phyloP scores from a whole-genome alignment of 192 early-diverging fungal species.

The Podila epigama region DNA sequence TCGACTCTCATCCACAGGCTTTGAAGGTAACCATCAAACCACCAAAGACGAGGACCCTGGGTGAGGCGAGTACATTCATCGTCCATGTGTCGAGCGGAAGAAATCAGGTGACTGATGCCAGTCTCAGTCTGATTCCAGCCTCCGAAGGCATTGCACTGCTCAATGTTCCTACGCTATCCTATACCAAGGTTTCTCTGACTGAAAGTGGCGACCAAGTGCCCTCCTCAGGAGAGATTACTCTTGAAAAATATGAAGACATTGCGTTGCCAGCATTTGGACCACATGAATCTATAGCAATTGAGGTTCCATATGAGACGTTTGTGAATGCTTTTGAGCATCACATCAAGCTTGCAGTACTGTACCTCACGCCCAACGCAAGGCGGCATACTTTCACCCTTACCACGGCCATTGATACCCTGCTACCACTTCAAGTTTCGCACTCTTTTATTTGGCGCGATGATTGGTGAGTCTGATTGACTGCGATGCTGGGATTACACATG shows the following conservation, averaged over 20 bases:
- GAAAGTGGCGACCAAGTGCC: neutral
- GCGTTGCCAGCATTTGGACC: slow-evolving; percentile 32
- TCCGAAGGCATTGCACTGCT: slow-evolving; percentile 34
- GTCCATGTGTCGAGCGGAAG: slow-evolving; percentile 43
- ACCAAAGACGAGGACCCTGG: slow-evolving; percentile 41
- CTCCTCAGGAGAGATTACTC: slow-evolving; percentile 7
- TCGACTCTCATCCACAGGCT: slow-evolving; percentile 54
- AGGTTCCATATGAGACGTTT: slow-evolving; percentile 27
- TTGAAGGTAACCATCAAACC: slow-evolving; percentile 45
- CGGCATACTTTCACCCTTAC: slow-evolving; percentile 52
- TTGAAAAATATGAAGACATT: slow-evolving; percentile 25
- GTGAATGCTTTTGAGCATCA: slow-evolving; percentile 16
- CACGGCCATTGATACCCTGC: slow-evolving; percentile 57
- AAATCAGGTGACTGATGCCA: slow-evolving; percentile 37
- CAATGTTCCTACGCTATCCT: slow-evolving; percentile 8
- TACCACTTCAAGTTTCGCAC: slow-evolving; percentile 60
- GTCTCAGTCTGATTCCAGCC: slow-evolving; percentile 18
- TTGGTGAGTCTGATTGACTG: slow-evolving; percentile 46
- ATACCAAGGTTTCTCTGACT: slow-evolving; percentile 11
- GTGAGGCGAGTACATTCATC: slow-evolving; percentile 45
- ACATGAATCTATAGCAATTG: slow-evolving; percentile 28
- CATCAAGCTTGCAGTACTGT: slow-evolving; percentile 22
- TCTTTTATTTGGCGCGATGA: slow-evolving; percentile 61
- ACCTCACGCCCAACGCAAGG: slow-evolving; percentile 38
- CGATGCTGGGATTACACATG: neutral